Conservation (phyloP, 1,139 yeast species). For the Petasospora rhodanensis region DNA sequence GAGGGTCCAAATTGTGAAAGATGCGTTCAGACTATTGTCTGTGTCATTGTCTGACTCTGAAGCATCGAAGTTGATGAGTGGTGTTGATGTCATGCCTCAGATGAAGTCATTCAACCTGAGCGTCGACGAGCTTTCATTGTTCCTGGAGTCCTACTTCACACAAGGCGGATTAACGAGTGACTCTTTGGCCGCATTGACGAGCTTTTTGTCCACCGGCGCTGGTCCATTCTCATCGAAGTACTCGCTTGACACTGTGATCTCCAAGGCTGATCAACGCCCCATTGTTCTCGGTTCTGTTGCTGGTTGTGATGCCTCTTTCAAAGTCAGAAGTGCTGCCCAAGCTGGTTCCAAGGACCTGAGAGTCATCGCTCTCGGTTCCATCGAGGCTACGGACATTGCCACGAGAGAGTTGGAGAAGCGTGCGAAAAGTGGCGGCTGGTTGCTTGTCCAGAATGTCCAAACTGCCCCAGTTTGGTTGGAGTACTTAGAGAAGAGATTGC, state of each 20-base stretch:
- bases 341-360: slow-evolving; percentile 19
- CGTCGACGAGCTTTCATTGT: slow-evolving; percentile 5
- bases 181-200: slow-evolving; percentile 4
- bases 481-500: slow-evolving; percentile 43
- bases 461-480: slow-evolving; percentile 64
- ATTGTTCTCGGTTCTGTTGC: slow-evolving; percentile 54
- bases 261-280: slow-evolving; percentile 6
- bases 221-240: slow-evolving; percentile 20
- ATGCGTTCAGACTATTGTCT: slow-evolving; percentile 13
- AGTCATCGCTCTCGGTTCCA: slow-evolving; percentile 69
- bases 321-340: slow-evolving; percentile 43
- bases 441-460: slow-evolving; percentile 75
- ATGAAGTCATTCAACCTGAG: slow-evolving; percentile 1
- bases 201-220: slow-evolving; percentile 12
- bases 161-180: slow-evolving; percentile 3
- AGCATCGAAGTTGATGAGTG: slow-evolving; percentile 1
- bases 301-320: slow-evolving; percentile 65
- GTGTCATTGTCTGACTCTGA: slow-evolving; percentile 4
- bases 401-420: slow-evolving; percentile 47
- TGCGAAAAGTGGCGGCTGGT: slow-evolving; percentile 53
- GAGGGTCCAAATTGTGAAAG: slow-evolving; percentile 6
- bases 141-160: slow-evolving; percentile 4
- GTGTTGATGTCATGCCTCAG: slow-evolving; percentile 2
- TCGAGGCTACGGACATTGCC: slow-evolving; percentile 59
- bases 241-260: slow-evolving; percentile 11